Percentiles rank a stretch among this genome's conserved stretches.
These are phyloP conservation scores for Camelina sativa DNA, from an alignment of 345 rosid species.

Conservation along the genomic window DNA sequence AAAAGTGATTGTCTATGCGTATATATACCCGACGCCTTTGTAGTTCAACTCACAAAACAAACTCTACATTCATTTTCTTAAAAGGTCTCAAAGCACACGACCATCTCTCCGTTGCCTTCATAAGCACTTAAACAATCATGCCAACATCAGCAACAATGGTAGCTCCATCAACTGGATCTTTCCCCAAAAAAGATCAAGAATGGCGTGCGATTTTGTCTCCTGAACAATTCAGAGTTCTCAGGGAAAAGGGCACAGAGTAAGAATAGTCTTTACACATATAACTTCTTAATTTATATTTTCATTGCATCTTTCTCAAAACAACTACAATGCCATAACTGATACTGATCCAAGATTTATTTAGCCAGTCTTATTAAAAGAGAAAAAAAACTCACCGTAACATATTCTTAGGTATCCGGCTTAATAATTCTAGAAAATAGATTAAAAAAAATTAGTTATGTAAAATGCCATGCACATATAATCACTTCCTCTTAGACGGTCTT, in stretches of 20 bases:
- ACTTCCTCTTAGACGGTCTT: neutral
- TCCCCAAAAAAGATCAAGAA: slow-evolving; percentile 73
- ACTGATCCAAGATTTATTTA: neutral
- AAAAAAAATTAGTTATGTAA: neutral
- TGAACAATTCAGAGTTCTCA: slow-evolving; percentile 74
- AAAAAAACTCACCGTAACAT: neutral
- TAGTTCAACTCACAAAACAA: slow-evolving; percentile 11
- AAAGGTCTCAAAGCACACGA: slow-evolving; percentile 10
- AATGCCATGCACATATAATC: neutral
- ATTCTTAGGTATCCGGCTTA: neutral
- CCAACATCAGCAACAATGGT: neutral
- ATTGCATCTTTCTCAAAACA: neutral
- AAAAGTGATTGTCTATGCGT: neutral
- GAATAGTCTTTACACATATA: slow-evolving; percentile 9
- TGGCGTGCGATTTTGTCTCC: slow-evolving; percentile 86
- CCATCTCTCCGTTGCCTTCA: neutral
- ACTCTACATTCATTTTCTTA: neutral
- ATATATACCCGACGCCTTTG: neutral
- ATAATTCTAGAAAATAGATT: neutral
- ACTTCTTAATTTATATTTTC: neutral
- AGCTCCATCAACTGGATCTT: slow-evolving; percentile 53
- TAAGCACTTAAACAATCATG: neutral
- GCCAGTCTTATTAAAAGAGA: neutral
- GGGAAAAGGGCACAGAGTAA: slow-evolving; percentile 86
- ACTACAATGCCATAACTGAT: neutral